These are phyloP conservation scores for Begonia loranthoides DNA, from an alignment of 306 rosid genomes.

Conservation along the genomic window DNA sequence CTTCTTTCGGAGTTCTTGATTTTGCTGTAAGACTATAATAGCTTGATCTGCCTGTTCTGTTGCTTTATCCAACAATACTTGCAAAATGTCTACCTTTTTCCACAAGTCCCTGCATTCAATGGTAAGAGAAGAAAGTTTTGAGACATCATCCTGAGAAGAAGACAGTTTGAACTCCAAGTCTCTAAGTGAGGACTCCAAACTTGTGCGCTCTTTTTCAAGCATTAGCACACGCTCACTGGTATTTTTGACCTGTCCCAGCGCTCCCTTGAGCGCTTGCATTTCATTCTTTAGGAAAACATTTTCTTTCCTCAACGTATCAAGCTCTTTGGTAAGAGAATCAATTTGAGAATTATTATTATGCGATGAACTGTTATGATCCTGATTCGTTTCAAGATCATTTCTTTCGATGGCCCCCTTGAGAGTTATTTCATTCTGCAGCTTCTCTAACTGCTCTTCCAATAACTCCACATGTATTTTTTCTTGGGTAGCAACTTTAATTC, in stretches of 20 bases:
- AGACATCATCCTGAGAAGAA: slow-evolving; percentile 54
- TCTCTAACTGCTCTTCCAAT: slow-evolving; percentile 47
- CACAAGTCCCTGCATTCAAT: slow-evolving; percentile 49
- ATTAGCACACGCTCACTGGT: slow-evolving; percentile 44
- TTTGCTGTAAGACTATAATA: slow-evolving; percentile 49
- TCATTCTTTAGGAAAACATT: slow-evolving; percentile 46
- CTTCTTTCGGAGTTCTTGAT: slow-evolving; percentile 67
- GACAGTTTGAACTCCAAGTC: slow-evolving; percentile 59
- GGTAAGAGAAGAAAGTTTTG: slow-evolving; percentile 41
- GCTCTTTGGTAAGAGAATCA: slow-evolving; percentile 31
- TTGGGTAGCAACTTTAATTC: slow-evolving; percentile 46
- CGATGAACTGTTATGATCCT: slow-evolving; percentile 15
- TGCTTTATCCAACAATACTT: slow-evolving; percentile 51
- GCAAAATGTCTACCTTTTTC: slow-evolving; percentile 62
- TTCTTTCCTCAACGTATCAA: slow-evolving; percentile 58
- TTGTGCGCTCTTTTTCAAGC: slow-evolving; percentile 58
- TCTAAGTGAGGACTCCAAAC: slow-evolving; percentile 51
- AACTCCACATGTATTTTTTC: slow-evolving; percentile 55
- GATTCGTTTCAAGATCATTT: slow-evolving; percentile 19
- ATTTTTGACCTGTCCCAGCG: slow-evolving; percentile 34
- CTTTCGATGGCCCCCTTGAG: slow-evolving; percentile 23
- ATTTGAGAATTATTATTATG: slow-evolving; percentile 13
- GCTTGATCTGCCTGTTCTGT: slow-evolving; percentile 71
- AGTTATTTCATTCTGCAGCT: slow-evolving; percentile 36
- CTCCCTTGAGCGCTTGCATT: slow-evolving; percentile 38